phyloP scores from a whole-genome alignment of 163 green algal genomes.

The Scenedesmus sp. region DNA sequence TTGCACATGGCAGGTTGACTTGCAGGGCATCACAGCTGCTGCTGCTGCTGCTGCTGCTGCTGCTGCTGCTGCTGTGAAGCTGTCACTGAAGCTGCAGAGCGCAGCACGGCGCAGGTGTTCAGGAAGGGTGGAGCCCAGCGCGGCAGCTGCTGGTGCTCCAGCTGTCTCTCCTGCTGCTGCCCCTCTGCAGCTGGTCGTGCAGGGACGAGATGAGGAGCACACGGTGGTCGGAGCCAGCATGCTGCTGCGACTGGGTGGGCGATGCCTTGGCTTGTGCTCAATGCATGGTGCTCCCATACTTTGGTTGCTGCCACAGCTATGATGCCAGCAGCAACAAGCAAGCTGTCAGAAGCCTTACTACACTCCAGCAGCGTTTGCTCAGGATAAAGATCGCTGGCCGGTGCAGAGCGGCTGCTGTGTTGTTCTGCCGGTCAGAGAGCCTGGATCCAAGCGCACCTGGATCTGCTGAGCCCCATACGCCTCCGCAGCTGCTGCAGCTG shows the following conservation, averaged over 20 bases:
- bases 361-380: background rate
- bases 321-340: background rate
- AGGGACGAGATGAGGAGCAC: background rate
- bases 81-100: background rate
- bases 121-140: too few relatives aligned
- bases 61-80: background rate
- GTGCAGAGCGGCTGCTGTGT: background rate
- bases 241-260: background rate
- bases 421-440: too few relatives aligned
- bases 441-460: conserved; percentile 2
- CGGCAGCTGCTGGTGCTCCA: too few relatives aligned
- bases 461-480: conserved; percentile 50
- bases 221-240: background rate
- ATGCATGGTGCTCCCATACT: too few relatives aligned
- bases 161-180: background rate
- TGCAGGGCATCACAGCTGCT: background rate
- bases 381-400: background rate
- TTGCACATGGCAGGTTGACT: background rate
- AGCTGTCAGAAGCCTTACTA: background rate
- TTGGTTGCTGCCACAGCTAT: too few relatives aligned
- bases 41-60: background rate
- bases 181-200: background rate
- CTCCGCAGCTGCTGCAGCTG: background rate
- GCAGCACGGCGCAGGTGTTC: too few relatives aligned
- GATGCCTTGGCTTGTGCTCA: background rate